These are phyloP conservation scores for Hyparrhenia diplandra DNA, from an alignment of 176 grass and related monocot genomes.

Conservation along the genomic window DNA sequence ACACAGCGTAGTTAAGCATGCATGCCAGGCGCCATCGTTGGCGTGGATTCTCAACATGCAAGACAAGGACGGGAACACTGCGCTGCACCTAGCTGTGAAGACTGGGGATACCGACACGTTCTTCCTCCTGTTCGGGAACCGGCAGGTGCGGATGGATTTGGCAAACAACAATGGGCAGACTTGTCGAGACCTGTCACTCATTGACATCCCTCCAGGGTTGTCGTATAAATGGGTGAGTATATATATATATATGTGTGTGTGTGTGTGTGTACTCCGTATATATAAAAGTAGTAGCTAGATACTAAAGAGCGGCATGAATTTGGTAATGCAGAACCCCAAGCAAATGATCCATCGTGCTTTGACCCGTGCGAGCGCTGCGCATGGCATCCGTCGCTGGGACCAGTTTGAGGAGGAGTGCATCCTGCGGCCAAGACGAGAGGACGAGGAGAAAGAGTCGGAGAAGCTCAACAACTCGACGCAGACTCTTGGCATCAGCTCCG, in stretches of 20 bases:
- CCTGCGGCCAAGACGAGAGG: background rate
- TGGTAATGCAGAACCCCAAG: conserved; percentile 21
- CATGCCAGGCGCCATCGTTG: background rate
- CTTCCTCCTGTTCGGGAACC: background rate
- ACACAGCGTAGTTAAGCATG: background rate
- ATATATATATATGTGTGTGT: no score
- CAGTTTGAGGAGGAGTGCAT: conserved; percentile 16
- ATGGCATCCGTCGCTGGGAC: conserved; percentile 6
- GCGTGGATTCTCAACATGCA: conserved; percentile 13
- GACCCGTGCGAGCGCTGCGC: background rate
- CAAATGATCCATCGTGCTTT: background rate
- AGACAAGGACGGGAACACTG: conserved; percentile 37
- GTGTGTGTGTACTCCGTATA: no score
- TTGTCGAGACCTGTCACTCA: background rate
- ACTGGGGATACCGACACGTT: background rate
- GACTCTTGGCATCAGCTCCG: conserved; percentile 7
- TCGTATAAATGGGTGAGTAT: conserved; percentile 10
- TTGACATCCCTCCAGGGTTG: background rate
- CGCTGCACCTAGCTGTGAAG: conserved; percentile 24
- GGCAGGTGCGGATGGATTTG: conserved; percentile 1
- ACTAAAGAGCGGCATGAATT: no score
- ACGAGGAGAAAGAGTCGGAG: conserved; percentile 19
- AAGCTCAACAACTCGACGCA: conserved; percentile 15
- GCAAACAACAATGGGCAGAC: conserved; percentile 27
- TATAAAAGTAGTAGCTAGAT: no score